phyloP scores from a whole-genome alignment of 176 grass and related monocot species.

The Triticum monococcum region DNA sequence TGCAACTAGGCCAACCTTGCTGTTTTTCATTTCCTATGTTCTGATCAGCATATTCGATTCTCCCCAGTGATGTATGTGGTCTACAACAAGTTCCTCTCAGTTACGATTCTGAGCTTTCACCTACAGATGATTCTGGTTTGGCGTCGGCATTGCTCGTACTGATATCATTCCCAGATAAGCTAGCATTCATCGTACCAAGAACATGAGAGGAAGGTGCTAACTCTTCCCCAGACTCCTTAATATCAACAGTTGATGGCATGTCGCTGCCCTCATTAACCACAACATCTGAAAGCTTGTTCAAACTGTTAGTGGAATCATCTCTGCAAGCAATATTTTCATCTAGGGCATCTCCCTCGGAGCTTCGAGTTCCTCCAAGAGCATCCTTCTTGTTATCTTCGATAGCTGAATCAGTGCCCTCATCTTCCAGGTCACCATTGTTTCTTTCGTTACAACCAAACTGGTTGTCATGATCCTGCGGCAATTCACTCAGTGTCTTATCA shows the following conservation, averaged over 20 bases:
- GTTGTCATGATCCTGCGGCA: slow-evolving; percentile 28
- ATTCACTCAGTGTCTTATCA: slow-evolving; percentile 27
- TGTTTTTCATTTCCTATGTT: not conserved
- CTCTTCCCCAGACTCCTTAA: slow-evolving; percentile 1
- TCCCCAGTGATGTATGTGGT: slow-evolving; percentile 3
- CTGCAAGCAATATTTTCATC: slow-evolving; percentile 26
- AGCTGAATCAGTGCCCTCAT: slow-evolving; percentile 34
- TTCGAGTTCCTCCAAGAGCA: slow-evolving; percentile 18
- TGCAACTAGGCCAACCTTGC: not conserved
- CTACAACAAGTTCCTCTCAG: not conserved
- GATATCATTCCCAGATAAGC: not conserved
- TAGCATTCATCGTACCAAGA: not conserved
- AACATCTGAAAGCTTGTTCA: slow-evolving; percentile 22
- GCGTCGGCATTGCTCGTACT: not conserved
- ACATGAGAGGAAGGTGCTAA: slow-evolving; percentile 18
- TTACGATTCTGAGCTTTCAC: slow-evolving; percentile 20
- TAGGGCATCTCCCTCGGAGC: slow-evolving; percentile 5
- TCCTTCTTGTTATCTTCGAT: slow-evolving; percentile 25
- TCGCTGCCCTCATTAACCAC: not conserved
- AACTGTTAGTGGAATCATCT: slow-evolving; percentile 26
- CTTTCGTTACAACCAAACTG: slow-evolving; percentile 14
- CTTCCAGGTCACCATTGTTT: slow-evolving; percentile 16
- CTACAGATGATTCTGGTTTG: slow-evolving; percentile 7
- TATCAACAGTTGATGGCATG: not conserved
- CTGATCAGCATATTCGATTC: not conserved